Percentiles rank a stretch among this genome's conserved stretches.
Evolutionary conservation across 305 asterid species (phyloP).

Genomic region (Fraxinus dipetala): DNA sequence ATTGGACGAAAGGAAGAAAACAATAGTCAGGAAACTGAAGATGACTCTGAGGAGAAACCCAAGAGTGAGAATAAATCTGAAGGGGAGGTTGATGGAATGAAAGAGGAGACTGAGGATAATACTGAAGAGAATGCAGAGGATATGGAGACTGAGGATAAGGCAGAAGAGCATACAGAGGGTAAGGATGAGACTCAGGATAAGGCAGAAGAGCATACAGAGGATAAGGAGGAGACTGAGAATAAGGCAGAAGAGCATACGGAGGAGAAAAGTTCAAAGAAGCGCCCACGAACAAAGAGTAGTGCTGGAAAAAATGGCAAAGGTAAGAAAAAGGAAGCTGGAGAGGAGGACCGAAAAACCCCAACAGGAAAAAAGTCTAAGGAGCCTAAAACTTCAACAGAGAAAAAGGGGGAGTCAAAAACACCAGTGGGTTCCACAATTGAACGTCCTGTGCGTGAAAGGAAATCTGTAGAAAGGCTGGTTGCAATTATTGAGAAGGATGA

Average conservation of each 20-base stretch:
- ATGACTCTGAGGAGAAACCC: neutral
- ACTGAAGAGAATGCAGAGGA: neutral
- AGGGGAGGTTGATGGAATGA: slow-evolving; percentile 9
- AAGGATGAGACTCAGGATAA: neutral
- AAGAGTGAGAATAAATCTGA: slow-evolving; percentile 22
- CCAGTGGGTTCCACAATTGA: slow-evolving; percentile 28
- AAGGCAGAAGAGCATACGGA: slow-evolving; percentile 29
- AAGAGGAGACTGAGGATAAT: slow-evolving; percentile 23
- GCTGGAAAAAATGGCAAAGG: slow-evolving; percentile 31
- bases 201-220: slow-evolving; percentile 2
- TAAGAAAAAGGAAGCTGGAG: slow-evolving; percentile 38
- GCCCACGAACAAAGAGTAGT: slow-evolving; percentile 42
- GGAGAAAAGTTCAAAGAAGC: slow-evolving; percentile 42
- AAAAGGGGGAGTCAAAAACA: slow-evolving; percentile 38
- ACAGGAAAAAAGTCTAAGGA: slow-evolving; percentile 33
- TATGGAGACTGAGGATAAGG: neutral
- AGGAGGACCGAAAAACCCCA: slow-evolving; percentile 37
- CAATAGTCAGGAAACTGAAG: neutral
- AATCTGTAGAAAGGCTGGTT: slow-evolving; percentile 37
- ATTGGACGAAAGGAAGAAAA: neutral
- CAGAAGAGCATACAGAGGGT: slow-evolving; percentile 2
- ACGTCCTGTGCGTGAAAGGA: slow-evolving; percentile 38
- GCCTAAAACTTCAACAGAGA: slow-evolving; percentile 26
- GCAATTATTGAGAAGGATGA: slow-evolving; percentile 31
- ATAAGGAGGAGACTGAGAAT: slow-evolving; percentile 17